Conservation (phyloP, 192 early-diverging fungal species). For the Thamnidium elegans region DNA sequence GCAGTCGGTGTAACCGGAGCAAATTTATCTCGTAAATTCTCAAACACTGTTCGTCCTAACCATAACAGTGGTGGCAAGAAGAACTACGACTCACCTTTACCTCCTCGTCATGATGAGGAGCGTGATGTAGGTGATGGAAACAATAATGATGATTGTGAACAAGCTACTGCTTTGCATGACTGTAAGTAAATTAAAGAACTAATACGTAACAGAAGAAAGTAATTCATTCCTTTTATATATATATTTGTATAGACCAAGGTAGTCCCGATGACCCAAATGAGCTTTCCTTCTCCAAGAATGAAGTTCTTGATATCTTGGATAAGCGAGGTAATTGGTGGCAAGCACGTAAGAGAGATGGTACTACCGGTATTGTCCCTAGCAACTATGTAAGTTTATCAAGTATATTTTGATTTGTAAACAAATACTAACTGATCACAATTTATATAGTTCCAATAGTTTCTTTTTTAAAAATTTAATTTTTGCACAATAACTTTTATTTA, state of each 20-base stretch:
- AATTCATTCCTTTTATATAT: not conserved
- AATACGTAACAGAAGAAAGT: not conserved
- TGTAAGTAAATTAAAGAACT: slow-evolving; percentile 5
- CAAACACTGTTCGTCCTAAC: not conserved
- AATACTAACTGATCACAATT: not conserved
- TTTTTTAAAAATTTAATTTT: not conserved
- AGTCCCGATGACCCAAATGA: slow-evolving; percentile 92
- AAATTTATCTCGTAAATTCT: not conserved
- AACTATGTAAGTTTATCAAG: slow-evolving; percentile 59
- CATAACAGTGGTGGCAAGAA: not conserved
- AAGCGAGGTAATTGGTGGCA: slow-evolving; percentile 98
- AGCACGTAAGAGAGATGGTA: slow-evolving; percentile 74
- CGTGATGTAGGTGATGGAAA: not conserved
- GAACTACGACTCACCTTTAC: not conserved
- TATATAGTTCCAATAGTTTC: not conserved
- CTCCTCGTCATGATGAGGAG: not conserved
- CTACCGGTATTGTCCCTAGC: slow-evolving; percentile 83
- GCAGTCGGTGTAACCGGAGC: not conserved
- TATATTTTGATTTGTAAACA: not conserved
- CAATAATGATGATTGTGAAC: not conserved
- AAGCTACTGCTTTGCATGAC: slow-evolving; percentile 1
- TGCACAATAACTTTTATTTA: not conserved
- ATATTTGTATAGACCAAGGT: slow-evolving; percentile 59
- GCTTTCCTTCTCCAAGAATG: slow-evolving; percentile 83
- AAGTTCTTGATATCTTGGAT: slow-evolving; percentile 81